Evolutionary conservation across 2,329 filamentous ascomycete species (phyloP), one percentile per base, ranked within the genome.

Genomic region (Sporothrix pseudoabietina): DNA sequence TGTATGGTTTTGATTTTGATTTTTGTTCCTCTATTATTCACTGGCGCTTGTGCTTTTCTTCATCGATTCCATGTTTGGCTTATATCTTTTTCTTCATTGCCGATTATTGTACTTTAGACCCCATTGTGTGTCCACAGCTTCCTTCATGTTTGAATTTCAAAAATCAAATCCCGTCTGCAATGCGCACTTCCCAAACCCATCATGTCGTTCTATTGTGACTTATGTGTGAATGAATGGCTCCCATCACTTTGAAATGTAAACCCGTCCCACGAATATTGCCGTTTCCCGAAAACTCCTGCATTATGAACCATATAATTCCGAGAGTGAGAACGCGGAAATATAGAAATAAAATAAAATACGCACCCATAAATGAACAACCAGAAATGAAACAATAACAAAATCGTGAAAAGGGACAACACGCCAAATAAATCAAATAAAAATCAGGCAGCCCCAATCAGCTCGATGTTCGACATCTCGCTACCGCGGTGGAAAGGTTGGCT

Each of bases 71-170:
- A 30, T 66, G 61, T 47, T 66, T 66, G 61, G 61, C 61, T 66
- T 47, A 47, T 47, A 47, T 30, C 16, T 66, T 19, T n/a, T 55
- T 35, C 35, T 9, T 26, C 61, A 39, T 66, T 39, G 61, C 22
- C 61, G n/a, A 49, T 39, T 39, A 66, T 66, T 66, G 61, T 66
- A 47, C 39, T 47, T 44, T 66, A 66, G 39, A 47, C 61, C 61
- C 9, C n/a, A 12, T 55, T 30, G 52, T 47, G 35, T 41, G 57
- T 61, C 57, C 57, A 3, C 14, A 12, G 19, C 12, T 16, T 66
- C 44, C 59, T 66, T 66, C n/a, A 66, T 66, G 39, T 30, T 12
- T 14, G 55, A 59, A 32, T 59, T 32, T 59, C 6, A 39, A 39
- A 55, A 55, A 26, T 55, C 32, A 61, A 22, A 59, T 22, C 30